phyloP scores from a whole-genome alignment of 345 rosid species.

The Lepidium didymum region DNA sequence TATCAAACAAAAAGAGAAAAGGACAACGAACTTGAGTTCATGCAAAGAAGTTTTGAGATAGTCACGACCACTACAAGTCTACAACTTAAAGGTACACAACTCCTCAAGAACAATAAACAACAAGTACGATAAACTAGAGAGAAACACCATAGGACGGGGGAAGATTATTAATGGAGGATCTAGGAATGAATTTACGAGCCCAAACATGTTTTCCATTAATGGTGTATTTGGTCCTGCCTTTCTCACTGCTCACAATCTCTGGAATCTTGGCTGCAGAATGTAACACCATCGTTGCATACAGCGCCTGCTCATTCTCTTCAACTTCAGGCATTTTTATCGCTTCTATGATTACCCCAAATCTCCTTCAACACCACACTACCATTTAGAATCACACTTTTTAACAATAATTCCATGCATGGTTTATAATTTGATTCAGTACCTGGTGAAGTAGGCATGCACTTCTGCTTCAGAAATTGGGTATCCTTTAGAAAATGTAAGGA shows the following conservation, averaged over 20 bases:
- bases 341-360: slow-evolving; percentile 47
- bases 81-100: neutral
- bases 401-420: neutral
- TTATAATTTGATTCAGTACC: slow-evolving; percentile 23
- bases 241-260: slow-evolving; percentile 26
- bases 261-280: slow-evolving; percentile 14
- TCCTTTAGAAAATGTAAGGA: slow-evolving; percentile 75
- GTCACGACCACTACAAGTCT: no score
- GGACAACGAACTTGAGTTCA: neutral
- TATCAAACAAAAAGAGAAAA: neutral
- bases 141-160: neutral
- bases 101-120: neutral
- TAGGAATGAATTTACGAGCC: slow-evolving; percentile 46
- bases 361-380: slow-evolving; percentile 30
- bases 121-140: neutral
- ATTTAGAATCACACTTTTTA: neutral
- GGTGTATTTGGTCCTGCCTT: slow-evolving; percentile 42
- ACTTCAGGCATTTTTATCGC: slow-evolving; percentile 49
- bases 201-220: slow-evolving; percentile 74
- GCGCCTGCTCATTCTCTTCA: slow-evolving; percentile 31
- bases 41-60: neutral
- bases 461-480: slow-evolving; percentile 53
- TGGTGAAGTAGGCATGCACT: slow-evolving; percentile 43
- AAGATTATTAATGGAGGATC: neutral
- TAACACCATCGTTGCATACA: slow-evolving; percentile 51